Base-by-base conservation (phyloP, 352 stramenopile species). In the Phytophthora nicotianae region DNA sequence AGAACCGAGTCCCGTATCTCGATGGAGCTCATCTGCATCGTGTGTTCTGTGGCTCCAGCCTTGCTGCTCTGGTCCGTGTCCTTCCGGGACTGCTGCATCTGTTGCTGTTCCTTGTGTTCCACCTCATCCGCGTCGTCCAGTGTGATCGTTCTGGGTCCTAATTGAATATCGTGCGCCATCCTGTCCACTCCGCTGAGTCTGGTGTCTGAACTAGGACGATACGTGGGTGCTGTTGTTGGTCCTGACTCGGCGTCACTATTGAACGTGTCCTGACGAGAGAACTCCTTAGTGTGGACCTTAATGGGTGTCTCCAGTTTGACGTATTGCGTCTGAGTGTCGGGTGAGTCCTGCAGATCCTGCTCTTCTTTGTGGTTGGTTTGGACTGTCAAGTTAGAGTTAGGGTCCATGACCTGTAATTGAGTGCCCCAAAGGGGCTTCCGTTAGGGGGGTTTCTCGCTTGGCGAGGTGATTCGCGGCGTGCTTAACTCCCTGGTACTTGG, bases 11-110 rank as follows among this genome's bases (percentile, higher is more conserved):
- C 62, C 5, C 62, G 45, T 7, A 70, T 24, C 6, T 60, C 57
- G 17, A 73, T 72, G 20, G 70, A 79, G 19, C 62, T 78, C 54
- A 81, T 56, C 23, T 78, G 75, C 53, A 74, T 65, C 6, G 74
- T 77, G 46, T 62, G 48, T 13, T 67, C 69, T 17, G 62, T 66
- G 9, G 27, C 50, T 21, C 53, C 50, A 19, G 24, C 53, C 37
- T 74, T 68, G 45, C 68, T 68, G 58, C 50, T 70, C 40, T 63
- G 26, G 5, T 63, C 47, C 11, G 45, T 58, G 21, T 50, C 38
- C 42, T 64, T 68, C 1, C 49, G 33, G 17, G 10, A 46, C 21
- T 62, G 55, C 35, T 58, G 54, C 37, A 50, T 24, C 14, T 61
- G 8, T 37, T 26, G 14, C 13, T 61, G 19, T 21, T 23, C 26